Evolutionary conservation across 176 grass and related monocot species (phyloP).

Genomic region (Ananas comosus): DNA sequence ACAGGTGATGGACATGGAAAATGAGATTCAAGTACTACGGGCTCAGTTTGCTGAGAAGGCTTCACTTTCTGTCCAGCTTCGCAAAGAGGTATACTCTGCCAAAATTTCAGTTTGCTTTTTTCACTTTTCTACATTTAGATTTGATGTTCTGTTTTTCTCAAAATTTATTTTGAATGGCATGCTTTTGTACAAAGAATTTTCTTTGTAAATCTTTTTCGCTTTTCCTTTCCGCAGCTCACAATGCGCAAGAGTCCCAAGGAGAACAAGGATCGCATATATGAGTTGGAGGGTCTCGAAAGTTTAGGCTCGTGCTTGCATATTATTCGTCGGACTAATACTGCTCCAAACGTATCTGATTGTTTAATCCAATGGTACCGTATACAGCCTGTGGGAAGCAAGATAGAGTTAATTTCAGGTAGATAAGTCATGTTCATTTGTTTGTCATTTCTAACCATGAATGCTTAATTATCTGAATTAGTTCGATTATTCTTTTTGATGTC

Average conservation of each 20-base stretch:
- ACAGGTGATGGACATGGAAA: slow-evolving; percentile 86
- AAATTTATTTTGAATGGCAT: neutral
- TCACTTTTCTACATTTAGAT: no score
- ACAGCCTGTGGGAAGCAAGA: slow-evolving; percentile 59
- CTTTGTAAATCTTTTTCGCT: neutral
- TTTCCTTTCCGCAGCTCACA: slow-evolving; percentile 38
- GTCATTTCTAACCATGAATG: neutral
- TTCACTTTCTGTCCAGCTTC: slow-evolving; percentile 50
- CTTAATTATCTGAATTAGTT: neutral
- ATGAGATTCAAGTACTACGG: slow-evolving; percentile 61
- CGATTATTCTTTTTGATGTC: neutral
- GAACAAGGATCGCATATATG: slow-evolving; percentile 24
- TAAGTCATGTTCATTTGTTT: slow-evolving; percentile 4
- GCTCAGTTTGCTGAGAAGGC: slow-evolving; percentile 53
- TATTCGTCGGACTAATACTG: slow-evolving; percentile 24
- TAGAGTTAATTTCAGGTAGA: slow-evolving; percentile 83
- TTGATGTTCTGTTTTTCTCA: no score
- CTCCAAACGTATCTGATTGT: slow-evolving; percentile 49
- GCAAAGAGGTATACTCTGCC: slow-evolving; percentile 58
- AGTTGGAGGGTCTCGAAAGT: slow-evolving; percentile 68
- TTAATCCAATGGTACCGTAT: slow-evolving; percentile 76
- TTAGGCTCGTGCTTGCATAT: slow-evolving; percentile 69
- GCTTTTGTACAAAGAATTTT: neutral
- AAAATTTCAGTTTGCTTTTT: neutral
- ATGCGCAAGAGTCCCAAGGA: slow-evolving; percentile 39